Evolutionary conservation across 306 rosid genomes (phyloP).

Genomic region (Quercus mongolica): DNA sequence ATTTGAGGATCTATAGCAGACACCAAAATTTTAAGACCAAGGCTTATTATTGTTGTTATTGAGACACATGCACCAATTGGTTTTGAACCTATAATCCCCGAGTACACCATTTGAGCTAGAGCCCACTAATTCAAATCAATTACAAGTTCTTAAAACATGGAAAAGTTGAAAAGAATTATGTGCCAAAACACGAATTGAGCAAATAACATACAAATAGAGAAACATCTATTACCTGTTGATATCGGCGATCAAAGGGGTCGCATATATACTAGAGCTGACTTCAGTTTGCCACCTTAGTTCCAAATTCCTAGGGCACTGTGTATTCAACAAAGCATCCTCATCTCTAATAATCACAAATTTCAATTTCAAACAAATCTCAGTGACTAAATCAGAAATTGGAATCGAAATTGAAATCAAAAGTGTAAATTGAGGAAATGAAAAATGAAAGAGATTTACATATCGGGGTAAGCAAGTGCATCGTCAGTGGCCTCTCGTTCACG

Average conservation of each 20-base stretch:
- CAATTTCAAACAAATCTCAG: not conserved
- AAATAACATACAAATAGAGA: not conserved
- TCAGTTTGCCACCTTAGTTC: slow-evolving; percentile 99
- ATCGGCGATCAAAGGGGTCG: slow-evolving; percentile 90
- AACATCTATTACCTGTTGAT: slow-evolving; percentile 61
- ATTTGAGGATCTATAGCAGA: no score
- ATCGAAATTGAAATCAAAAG: not conserved
- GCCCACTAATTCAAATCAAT: not conserved
- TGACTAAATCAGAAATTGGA: not conserved
- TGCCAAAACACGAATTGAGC: not conserved
- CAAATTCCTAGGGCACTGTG: slow-evolving; percentile 87
- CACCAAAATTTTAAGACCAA: no score
- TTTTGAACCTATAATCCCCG: no score
- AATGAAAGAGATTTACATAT: slow-evolving; percentile 45
- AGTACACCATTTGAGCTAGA: no score
- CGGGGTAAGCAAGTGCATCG: slow-evolving; percentile 72
- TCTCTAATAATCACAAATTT: slow-evolving; percentile 39
- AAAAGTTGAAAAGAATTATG: not conserved
- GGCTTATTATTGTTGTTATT: no score
- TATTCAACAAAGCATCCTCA: slow-evolving; percentile 83
- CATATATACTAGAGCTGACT: slow-evolving; percentile 96
- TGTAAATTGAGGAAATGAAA: not conserved
- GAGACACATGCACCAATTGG: no score
- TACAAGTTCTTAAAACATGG: not conserved
- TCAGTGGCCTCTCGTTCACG: slow-evolving; percentile 93